Evolutionary conservation across 768 basidiomycete genomes (phyloP).

Genomic region (Russula ochroleuca): DNA sequence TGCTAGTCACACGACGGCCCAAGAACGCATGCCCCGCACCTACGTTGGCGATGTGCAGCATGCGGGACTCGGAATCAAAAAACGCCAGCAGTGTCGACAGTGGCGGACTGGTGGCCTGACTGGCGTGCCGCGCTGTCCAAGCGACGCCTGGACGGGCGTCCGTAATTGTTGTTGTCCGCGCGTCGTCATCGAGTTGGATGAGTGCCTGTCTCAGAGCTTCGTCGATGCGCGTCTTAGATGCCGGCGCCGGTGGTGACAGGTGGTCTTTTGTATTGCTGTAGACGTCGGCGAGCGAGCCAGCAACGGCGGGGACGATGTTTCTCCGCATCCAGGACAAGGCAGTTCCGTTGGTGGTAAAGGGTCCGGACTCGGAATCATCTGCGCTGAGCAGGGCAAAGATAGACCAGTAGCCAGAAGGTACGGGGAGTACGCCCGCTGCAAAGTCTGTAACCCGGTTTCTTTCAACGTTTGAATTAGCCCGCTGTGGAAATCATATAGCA

Average conservation of each 20-base stretch:
- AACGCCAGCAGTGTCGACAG: conserved; percentile 12
- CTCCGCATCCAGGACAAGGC: conserved; percentile 7
- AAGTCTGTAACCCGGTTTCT: conserved; percentile 1
- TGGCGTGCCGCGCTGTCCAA: not conserved
- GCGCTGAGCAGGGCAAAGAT: conserved; percentile 17
- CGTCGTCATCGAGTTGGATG: conserved; percentile 2
- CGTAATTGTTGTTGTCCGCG: not conserved
- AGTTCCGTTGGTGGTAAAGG: not conserved
- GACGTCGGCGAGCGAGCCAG: conserved; percentile 7
- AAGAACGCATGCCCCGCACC: conserved; percentile 12
- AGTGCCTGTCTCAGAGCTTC: conserved; percentile 7
- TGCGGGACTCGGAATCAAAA: conserved; percentile 15
- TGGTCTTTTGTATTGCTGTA: not conserved
- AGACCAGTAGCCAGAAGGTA: conserved; percentile 17
- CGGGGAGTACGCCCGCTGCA: conserved; percentile 11
- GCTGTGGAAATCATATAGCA: no score
- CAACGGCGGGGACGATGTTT: conserved; percentile 6
- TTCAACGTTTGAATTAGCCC: not conserved
- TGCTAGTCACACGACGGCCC: not conserved
- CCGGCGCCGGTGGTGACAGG: not conserved
- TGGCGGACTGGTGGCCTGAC: not conserved
- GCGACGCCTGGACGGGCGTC: not conserved
- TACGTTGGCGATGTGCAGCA: conserved; percentile 6
- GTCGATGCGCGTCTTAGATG: not conserved
- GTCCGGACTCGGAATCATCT: not conserved